Evolutionary conservation across 2,329 filamentous ascomycete genomes (phyloP).

Genomic region (Penicillium sp.): DNA sequence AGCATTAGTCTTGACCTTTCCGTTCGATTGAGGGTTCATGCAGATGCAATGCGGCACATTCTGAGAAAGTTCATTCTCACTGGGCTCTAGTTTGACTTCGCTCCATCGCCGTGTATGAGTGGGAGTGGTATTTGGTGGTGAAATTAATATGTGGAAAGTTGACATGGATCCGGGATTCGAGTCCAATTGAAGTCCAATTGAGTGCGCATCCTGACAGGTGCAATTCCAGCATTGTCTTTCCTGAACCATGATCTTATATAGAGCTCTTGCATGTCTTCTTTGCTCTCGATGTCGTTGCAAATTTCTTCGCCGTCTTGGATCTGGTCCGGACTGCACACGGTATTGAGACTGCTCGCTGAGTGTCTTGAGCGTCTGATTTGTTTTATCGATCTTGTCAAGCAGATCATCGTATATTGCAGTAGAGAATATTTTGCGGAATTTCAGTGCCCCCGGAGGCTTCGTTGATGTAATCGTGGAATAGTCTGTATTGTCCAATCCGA

Average conservation of each 20-base stretch:
- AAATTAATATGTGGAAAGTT: not conserved
- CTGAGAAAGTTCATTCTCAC: too few species aligned
- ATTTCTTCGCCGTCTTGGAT: not conserved
- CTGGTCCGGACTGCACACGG: not conserved
- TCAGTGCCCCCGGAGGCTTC: not conserved
- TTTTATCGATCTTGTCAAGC: constrained; percentile 5
- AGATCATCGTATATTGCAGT: constrained; percentile 17
- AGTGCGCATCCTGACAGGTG: not conserved
- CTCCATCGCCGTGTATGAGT: too few species aligned
- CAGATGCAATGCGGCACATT: too few species aligned
- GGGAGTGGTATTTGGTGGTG: not conserved
- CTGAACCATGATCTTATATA: not conserved
- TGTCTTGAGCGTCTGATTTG: constrained; percentile 13
- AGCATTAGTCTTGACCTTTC: too few species aligned
- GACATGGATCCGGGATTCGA: not conserved
- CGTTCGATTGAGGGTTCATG: too few species aligned
- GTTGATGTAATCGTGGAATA: too few species aligned
- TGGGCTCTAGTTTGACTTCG: too few species aligned
- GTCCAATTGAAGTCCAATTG: not conserved
- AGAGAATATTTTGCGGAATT: constrained; percentile 13
- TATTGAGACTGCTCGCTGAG: constrained; percentile 15
- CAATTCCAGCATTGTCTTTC: constrained; percentile 1
- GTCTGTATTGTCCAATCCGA: too few species aligned
- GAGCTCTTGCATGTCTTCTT: not conserved
- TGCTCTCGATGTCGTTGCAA: not conserved